Base-by-base conservation (phyloP, 129 eudicot species). In the Sambucus nigra region DNA sequence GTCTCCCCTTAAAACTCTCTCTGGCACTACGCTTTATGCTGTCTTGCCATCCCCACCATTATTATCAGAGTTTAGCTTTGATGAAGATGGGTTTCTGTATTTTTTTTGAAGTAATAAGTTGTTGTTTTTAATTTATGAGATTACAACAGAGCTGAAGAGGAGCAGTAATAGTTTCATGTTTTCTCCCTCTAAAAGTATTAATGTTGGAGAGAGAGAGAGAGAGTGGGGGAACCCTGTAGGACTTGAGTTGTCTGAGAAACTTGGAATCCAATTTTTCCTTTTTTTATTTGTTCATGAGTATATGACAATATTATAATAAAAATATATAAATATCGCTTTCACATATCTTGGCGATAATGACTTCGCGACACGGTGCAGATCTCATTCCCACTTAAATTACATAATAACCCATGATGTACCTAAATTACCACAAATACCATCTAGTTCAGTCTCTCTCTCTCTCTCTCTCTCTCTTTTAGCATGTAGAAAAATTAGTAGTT, bases 311-410 rank as follows among this genome's bases (percentile, higher is more conserved):
- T 59, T 42, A 42, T 9, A 16, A 20, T 42, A 42, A 60, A 53
- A 60, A 40, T 5, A 52, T 39, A 51, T n/a, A 31, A 14, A 62
- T 17, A 64, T 69, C 75, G 39, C 53, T 31, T 8, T 69, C 75
- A 55, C 69, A 56, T 54, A 69, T 69, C 68, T 69, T 46, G 47
- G 64, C 24, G 69, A 69, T 53, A 47, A 55, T 53, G 75, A 69
- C 69, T 35, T 2, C 18, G 69, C 67, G 64, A 69, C 75, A 54
- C 53, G 50, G 52, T 31, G 25, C 61, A 62, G 48, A 42, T 64
- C 61, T 64, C 19, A 35, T 35, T 38, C 62, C 12, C 32, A 21
- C 10, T 35, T 57, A 38, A 60, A 27, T 47, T 47, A 60, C 66
- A 9, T 42, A 20, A 1, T 16, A 42, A 15, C n/a, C 48, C 48